Conservation (phyloP, 345 rosid species). For the Chamaenerion angustifolium region DNA sequence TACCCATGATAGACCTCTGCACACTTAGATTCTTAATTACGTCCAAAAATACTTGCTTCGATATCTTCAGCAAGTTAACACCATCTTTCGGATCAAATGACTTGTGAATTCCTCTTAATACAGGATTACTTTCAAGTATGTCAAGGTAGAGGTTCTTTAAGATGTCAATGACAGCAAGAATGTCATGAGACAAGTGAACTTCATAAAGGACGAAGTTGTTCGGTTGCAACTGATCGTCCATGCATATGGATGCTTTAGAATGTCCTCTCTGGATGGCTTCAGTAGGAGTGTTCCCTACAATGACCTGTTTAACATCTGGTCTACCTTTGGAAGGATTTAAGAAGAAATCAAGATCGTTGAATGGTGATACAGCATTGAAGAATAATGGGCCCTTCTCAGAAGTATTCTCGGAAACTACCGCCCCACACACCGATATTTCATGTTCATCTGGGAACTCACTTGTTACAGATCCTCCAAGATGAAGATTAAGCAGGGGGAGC, state of each 20-base stretch:
- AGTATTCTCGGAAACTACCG: slow-evolving; percentile 21
- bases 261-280: slow-evolving; percentile 19
- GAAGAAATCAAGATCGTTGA: slow-evolving; percentile 78
- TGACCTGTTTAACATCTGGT: slow-evolving; percentile 20
- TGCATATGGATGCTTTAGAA: slow-evolving; percentile 13
- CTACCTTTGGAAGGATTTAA: slow-evolving; percentile 57
- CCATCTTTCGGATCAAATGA: slow-evolving; percentile 21
- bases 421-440: slow-evolving; percentile 18
- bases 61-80: slow-evolving; percentile 29
- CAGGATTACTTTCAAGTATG: slow-evolving; percentile 34
- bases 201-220: slow-evolving; percentile 25
- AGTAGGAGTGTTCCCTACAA: slow-evolving; percentile 13
- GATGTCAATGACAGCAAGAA: slow-evolving; percentile 22
- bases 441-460: slow-evolving; percentile 11
- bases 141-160: slow-evolving; percentile 39
- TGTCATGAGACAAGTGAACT: slow-evolving; percentile 28
- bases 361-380: slow-evolving; percentile 55
- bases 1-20: slow-evolving; percentile 13
- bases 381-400: slow-evolving; percentile 29
- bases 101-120: slow-evolving; percentile 11
- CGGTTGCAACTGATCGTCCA: slow-evolving; percentile 14
- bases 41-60: slow-evolving; percentile 35
- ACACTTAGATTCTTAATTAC: slow-evolving; percentile 24
- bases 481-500: slow-evolving; percentile 15
- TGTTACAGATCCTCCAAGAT: slow-evolving; percentile 16